phyloP scores from a whole-genome alignment of 1,284 basidiomycete genomes.

The Cerioporus squamosus region DNA sequence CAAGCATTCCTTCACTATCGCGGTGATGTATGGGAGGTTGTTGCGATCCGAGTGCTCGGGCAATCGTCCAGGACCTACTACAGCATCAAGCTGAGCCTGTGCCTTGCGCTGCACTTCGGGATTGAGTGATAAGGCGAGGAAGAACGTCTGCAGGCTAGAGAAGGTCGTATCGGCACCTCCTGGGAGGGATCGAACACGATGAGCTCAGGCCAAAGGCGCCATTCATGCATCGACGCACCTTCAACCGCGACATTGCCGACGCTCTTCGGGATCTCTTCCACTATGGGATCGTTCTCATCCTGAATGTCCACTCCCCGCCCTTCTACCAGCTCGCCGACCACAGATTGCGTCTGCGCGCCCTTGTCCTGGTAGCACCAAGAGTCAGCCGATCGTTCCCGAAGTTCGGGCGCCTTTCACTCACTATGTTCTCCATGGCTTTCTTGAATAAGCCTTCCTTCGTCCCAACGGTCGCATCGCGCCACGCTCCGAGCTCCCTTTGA shows the following conservation, averaged over 20 bases:
- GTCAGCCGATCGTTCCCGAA: neutral
- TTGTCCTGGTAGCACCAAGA: neutral
- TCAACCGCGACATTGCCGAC: constrained; percentile 9
- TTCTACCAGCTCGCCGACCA: neutral
- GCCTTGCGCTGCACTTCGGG: constrained; percentile 33
- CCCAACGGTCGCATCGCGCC: neutral
- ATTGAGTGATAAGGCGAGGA: constrained; percentile 37
- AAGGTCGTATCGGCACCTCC: neutral
- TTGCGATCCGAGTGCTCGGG: constrained; percentile 18
- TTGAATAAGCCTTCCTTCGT: constrained; percentile 27
- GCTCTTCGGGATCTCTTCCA: constrained; percentile 18
- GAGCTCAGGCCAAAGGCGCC: neutral
- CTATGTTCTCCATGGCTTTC: neutral
- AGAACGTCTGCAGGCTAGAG: constrained; percentile 23
- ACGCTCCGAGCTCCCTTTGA: neutral
- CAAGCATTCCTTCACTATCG: constrained; percentile 5
- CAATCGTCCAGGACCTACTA: constrained; percentile 34
- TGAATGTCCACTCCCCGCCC: too few relatives aligned
- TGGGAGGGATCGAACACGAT: constrained; percentile 13
- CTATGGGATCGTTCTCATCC: neutral
- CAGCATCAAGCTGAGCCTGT: constrained; percentile 36
- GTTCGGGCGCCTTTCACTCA: constrained; percentile 15
- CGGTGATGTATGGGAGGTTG: constrained; percentile 24
- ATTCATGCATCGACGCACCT: neutral
- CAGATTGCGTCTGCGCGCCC: neutral